phyloP scores from a whole-genome alignment of 1,284 basidiomycete species.

The Kwoniella shivajii region DNA sequence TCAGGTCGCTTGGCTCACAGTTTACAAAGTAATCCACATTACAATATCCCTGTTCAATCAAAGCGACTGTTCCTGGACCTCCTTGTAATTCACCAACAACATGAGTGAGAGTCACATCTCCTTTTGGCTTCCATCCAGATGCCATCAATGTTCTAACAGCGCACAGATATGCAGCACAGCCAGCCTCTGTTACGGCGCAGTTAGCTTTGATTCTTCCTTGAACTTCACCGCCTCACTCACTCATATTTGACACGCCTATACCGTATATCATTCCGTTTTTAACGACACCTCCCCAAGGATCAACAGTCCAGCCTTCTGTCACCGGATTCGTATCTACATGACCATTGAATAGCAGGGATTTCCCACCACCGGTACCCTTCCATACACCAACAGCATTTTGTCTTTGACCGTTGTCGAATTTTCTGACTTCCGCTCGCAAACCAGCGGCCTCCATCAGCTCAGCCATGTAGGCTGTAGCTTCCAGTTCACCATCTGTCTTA shows the following conservation, averaged over 20 bases:
- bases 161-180: slow-evolving; percentile 22
- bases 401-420: slow-evolving; percentile 14
- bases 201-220: no score
- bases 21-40: slow-evolving; percentile 25
- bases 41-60: slow-evolving; percentile 22
- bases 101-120: slow-evolving; percentile 18
- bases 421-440: slow-evolving; percentile 3
- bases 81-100: slow-evolving; percentile 24
- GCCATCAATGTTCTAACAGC: slow-evolving; percentile 18
- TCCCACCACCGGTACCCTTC: slow-evolving; percentile 17
- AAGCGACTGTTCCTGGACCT: slow-evolving; percentile 18
- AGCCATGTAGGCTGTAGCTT: slow-evolving; percentile 13
- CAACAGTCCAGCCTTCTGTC: slow-evolving; percentile 21
- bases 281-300: slow-evolving; percentile 20
- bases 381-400: slow-evolving; percentile 23
- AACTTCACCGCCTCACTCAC: no score
- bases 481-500: slow-evolving; percentile 12
- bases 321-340: slow-evolving; percentile 23
- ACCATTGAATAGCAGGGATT: slow-evolving; percentile 19
- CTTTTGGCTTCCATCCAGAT: slow-evolving; percentile 18
- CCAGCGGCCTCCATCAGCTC: slow-evolving; percentile 10
- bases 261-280: slow-evolving; percentile 19
- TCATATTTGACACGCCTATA: slow-evolving; percentile 26
- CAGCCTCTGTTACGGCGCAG: slow-evolving; percentile 5
- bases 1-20: slow-evolving; percentile 24